Base-by-base conservation (phyloP, 208 protist genomes). In the Leishmania aethiopica region DNA sequence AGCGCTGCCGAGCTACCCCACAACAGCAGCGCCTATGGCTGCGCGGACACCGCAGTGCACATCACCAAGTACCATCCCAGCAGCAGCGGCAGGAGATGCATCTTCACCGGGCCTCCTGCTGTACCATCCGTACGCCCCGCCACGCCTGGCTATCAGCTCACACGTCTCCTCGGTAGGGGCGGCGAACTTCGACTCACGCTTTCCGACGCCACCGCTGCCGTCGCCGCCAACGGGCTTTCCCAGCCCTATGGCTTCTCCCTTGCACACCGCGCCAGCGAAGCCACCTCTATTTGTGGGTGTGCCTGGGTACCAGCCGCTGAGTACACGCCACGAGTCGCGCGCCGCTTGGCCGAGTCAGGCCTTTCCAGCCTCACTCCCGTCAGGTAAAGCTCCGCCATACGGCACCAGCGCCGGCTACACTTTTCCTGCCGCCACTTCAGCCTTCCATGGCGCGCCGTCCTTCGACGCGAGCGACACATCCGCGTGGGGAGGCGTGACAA, bases 231-330 rank as follows among this genome's bases (percentile, higher is more conserved):
- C 53, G 73, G 25, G 49, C 32, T 32, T 11, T 64, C 1, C 51
- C 73, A 64, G 53, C 15, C 73, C 51, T 8, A 10, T 74, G 40
- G 40, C 62, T 10, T 73, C 81, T 35, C 49, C 74, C 4, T 67
- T 10, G 45, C 32, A 35, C 37, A 60, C 55, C 47, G 80, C 77
- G 1, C 62, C 78, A 35, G 71, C 17, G 51, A 42, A 55, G 40
- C 83, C 78, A n/a, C 55, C 83, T 42, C 74, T 86, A 28, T 86
- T 86, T 40, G 49, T 82, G 53, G 67, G 64, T 25, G 28, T 86
- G 64, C 78, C 83, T 0, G 83, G 72, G 55, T 86, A 82, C 42
- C 55, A 51, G 13, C 73, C 42, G 42, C 19, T 74, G 37, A 42
- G 49, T 25, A 17, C 28, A 8, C n/a, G 17, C 22, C 45, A 59